phyloP scores from a whole-genome alignment of 2,329 filamentous ascomycete species.

The Colletotrichum tanaceti region DNA sequence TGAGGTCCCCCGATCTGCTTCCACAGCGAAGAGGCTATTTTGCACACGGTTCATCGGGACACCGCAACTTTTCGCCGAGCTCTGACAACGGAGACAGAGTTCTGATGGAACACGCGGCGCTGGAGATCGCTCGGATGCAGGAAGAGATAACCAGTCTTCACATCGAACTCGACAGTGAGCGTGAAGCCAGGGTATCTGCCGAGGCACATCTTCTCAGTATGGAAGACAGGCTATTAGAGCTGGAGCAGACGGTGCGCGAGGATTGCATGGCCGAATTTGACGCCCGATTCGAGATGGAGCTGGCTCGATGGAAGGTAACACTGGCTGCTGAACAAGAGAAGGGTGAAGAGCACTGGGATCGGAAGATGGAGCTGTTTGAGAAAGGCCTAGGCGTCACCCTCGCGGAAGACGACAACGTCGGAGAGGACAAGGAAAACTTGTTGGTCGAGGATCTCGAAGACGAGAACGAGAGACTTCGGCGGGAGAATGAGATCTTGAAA shows the following conservation, averaged over 20 bases:
- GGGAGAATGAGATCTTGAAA: constrained; percentile 72
- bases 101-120: constrained; percentile 83
- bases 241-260: constrained; percentile 88
- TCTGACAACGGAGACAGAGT: constrained; percentile 65
- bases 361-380: constrained; percentile 79
- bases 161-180: constrained; percentile 76
- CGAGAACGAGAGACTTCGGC: constrained; percentile 77
- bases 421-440: constrained; percentile 71
- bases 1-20: constrained; percentile 39
- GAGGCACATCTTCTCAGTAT: constrained; percentile 80
- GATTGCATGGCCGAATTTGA: constrained; percentile 93
- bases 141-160: constrained; percentile 82
- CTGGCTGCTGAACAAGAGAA: constrained; percentile 83
- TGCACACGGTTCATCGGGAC: constrained; percentile 42
- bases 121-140: constrained; percentile 83
- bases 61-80: constrained; percentile 55
- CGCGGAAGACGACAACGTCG: constrained; percentile 56
- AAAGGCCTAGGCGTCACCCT: constrained; percentile 55
- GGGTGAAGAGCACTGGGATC: constrained; percentile 86
- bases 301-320: constrained; percentile 82
- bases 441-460: constrained; percentile 73
- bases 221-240: constrained; percentile 71
- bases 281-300: constrained; percentile 76
- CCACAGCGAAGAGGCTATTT: constrained; percentile 32
- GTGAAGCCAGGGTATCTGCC: constrained; percentile 74